Percentiles rank a stretch among this genome's conserved stretches.
phyloP scores from a whole-genome alignment of 371 early-diverging fungal species.

The Basidiobolus meristosporus region DNA sequence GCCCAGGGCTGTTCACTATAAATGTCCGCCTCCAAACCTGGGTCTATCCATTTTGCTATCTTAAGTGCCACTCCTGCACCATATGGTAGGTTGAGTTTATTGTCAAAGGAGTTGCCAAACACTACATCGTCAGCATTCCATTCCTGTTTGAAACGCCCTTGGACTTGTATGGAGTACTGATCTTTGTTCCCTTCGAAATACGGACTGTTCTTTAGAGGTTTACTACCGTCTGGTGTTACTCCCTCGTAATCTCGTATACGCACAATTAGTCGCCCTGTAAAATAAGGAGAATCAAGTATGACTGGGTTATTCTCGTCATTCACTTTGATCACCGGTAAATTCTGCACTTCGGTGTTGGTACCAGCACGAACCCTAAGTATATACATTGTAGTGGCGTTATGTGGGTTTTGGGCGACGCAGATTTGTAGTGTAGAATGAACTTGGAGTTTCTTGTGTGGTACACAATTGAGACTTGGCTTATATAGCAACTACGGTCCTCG shows the following conservation, averaged over 20 bases:
- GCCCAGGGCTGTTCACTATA: constrained; percentile 28
- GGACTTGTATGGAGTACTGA: constrained; percentile 25
- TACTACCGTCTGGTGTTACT: constrained; percentile 13
- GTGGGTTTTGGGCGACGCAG: too few species aligned
- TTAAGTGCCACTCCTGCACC: background rate
- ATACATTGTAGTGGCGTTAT: too few species aligned
- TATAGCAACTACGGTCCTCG: too few species aligned
- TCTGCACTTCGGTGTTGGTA: too few species aligned
- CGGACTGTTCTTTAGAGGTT: constrained; percentile 8
- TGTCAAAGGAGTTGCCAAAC: constrained; percentile 30
- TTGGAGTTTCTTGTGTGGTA: too few species aligned
- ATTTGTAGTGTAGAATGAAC: too few species aligned
- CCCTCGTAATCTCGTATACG: constrained; percentile 24
- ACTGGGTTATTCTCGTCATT: constrained; percentile 46
- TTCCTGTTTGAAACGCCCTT: constrained; percentile 33
- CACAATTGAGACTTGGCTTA: too few species aligned
- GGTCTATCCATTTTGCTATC: constrained; percentile 31
- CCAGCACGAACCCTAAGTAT: too few species aligned
- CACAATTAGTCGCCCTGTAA: constrained; percentile 45
- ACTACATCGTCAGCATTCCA: constrained; percentile 30
- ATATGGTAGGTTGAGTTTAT: constrained; percentile 4
- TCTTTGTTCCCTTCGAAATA: constrained; percentile 22
- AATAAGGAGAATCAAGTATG: constrained; percentile 33
- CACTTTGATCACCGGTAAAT: constrained; percentile 24
- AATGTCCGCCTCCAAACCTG: constrained; percentile 24